Evolutionary conservation across 2,329 filamentous ascomycete species (phyloP).

Genomic region (Ilyonectria robusta): DNA sequence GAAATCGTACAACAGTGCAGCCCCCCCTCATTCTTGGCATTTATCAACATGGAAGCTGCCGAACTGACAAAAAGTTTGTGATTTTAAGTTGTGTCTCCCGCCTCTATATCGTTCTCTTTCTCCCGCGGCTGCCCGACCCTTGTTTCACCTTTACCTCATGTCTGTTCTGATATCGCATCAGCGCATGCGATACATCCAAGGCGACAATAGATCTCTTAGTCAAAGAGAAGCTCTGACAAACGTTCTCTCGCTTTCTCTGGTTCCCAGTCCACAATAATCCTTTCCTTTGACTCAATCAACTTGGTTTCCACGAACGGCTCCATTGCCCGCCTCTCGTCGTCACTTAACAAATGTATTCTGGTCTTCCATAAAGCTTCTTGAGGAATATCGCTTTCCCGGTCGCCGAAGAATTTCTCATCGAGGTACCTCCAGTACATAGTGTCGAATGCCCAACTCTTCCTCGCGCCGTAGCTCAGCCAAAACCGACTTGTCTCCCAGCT

Average conservation of each 20-base stretch:
- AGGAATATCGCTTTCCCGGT: slow-evolving; percentile 21
- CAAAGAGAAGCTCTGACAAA: slow-evolving; percentile 34
- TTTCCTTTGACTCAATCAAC: slow-evolving; percentile 47
- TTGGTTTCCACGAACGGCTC: slow-evolving; percentile 51
- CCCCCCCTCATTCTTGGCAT: too few species aligned
- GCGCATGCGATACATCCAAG: too few species aligned
- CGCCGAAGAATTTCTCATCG: slow-evolving; percentile 51
- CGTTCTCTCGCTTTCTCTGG: slow-evolving; percentile 32
- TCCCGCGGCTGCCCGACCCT: too few species aligned
- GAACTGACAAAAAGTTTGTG: too few species aligned
- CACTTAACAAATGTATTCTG: slow-evolving; percentile 46
- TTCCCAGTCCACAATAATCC: slow-evolving; percentile 47
- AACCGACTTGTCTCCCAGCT: slow-evolving; percentile 54
- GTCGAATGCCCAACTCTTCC: slow-evolving; percentile 57
- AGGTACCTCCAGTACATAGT: slow-evolving; percentile 54
- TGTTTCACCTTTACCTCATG: too few species aligned
- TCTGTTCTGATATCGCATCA: too few species aligned
- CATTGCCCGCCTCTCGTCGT: slow-evolving; percentile 46
- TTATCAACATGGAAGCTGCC: too few species aligned
- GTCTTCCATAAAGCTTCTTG: slow-evolving; percentile 47
- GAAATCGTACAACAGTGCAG: too few species aligned
- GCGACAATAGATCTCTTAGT: slow-evolving; percentile 13
- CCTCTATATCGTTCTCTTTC: too few species aligned
- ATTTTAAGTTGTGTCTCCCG: too few species aligned
- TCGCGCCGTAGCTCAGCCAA: slow-evolving; percentile 52